phyloP scores from a whole-genome alignment of 768 basidiomycete genomes.

The Amyloporia xantha region DNA sequence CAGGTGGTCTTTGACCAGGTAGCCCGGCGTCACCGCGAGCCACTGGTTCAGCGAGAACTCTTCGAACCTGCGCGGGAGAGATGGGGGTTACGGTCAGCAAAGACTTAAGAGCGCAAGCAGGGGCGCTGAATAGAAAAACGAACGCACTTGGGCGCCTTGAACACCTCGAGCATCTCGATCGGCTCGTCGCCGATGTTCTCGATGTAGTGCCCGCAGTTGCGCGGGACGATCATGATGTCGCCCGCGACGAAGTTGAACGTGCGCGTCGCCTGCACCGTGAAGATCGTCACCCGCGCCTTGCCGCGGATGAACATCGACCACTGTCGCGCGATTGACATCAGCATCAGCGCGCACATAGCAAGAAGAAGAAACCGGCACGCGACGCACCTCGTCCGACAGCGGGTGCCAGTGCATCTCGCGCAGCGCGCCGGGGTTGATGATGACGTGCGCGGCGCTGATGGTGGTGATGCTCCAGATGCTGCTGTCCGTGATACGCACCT shows the following conservation, averaged over 20 bases:
- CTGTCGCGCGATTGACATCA: neutral
- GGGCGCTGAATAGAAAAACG: neutral
- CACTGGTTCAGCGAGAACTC: conserved; percentile 37
- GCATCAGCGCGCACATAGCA: neutral
- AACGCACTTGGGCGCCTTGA: conserved; percentile 24
- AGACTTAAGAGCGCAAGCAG: neutral
- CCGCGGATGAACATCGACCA: conserved; percentile 26
- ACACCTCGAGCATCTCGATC: conserved; percentile 34
- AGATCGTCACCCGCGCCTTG: conserved; percentile 46
- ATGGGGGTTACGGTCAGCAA: neutral
- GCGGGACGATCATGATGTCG: conserved; percentile 3
- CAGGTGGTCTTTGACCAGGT: conserved; percentile 55
- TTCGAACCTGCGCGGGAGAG: conserved; percentile 21
- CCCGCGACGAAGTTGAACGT: conserved; percentile 43
- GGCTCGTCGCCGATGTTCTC: conserved; percentile 37
- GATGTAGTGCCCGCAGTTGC: conserved; percentile 28
- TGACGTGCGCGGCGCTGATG: conserved; percentile 49
- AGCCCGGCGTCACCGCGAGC: conserved; percentile 52
- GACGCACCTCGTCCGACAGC: conserved; percentile 2
- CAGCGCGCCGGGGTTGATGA: conserved; percentile 47
- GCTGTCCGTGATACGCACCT: conserved; percentile 44
- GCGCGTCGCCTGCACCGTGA: conserved; percentile 46
- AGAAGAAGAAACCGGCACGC: no score
- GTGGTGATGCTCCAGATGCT: conserved; percentile 40
- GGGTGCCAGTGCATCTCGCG: conserved; percentile 21